Conservation (phyloP, 352 stramenopile species). For the Pythium coloratum region DNA sequence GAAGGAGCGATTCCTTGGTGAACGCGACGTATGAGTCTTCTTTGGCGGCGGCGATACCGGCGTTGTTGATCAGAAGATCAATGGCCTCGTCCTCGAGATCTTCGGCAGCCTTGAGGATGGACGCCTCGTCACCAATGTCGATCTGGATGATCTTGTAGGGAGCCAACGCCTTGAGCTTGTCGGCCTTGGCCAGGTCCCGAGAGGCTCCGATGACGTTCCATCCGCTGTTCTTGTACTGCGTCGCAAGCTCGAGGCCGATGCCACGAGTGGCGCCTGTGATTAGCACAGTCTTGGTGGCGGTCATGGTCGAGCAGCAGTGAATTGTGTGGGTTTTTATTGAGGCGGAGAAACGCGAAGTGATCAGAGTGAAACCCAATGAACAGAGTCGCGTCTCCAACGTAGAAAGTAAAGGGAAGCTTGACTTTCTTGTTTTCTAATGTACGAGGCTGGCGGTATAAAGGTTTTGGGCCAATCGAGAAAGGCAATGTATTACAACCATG, state of each 20-base stretch:
- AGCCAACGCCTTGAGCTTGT: conserved; percentile 20
- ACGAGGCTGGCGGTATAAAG: too few species aligned
- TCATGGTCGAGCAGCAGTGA: too few species aligned
- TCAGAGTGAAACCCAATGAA: too few species aligned
- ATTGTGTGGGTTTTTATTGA: too few species aligned
- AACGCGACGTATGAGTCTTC: neutral
- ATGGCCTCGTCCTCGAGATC: conserved; percentile 23
- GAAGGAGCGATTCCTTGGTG: conserved; percentile 20
- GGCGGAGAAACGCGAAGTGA: too few species aligned
- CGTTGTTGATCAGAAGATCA: conserved; percentile 46
- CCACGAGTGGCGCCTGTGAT: conserved; percentile 48
- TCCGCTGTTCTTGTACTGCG: conserved; percentile 37
- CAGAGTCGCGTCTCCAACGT: too few species aligned
- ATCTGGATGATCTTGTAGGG: conserved; percentile 27
- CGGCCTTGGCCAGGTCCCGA: conserved; percentile 28
- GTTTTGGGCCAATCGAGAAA: too few species aligned
- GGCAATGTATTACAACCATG: too few species aligned
- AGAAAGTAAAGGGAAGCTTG: too few species aligned
- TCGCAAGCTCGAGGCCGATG: conserved; percentile 43
- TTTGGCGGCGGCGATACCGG: conserved; percentile 25
- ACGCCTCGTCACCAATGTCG: conserved; percentile 24
- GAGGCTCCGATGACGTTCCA: conserved; percentile 48
- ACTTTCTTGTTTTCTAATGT: too few species aligned
- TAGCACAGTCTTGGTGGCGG: conserved; percentile 49
- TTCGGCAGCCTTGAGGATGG: conserved; percentile 19